Percentiles rank a stretch among this genome's conserved stretches.
phyloP scores from a whole-genome alignment of 2,329 filamentous ascomycete species.

The Sordariomycetes sp. region DNA sequence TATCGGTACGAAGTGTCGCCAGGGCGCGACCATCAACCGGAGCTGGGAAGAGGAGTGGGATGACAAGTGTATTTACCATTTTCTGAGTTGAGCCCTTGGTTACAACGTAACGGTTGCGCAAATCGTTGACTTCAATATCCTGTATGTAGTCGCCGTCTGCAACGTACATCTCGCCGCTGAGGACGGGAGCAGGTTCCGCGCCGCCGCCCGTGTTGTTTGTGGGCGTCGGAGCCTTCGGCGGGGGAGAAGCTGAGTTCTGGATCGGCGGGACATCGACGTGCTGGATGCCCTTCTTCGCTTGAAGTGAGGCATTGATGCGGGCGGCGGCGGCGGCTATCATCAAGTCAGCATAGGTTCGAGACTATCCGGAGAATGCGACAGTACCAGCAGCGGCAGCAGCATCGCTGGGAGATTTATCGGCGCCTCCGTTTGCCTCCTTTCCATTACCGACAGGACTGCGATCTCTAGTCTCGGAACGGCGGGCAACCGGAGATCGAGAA shows the following conservation, averaged over 20 bases:
- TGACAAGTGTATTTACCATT: constrained; percentile 82
- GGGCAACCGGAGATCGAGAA: constrained; percentile 70
- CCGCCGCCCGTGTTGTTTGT: constrained; percentile 14
- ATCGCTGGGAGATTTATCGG: constrained; percentile 47
- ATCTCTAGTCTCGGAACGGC: constrained; percentile 64
- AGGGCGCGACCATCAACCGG: constrained; percentile 31
- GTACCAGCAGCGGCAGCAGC: constrained; percentile 72
- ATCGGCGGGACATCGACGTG: constrained; percentile 85
- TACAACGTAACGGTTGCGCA: constrained; percentile 92
- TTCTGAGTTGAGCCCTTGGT: constrained; percentile 97
- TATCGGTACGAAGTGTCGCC: constrained; percentile 60
- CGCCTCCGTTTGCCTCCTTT: constrained; percentile 32
- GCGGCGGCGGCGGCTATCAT: constrained; percentile 74
- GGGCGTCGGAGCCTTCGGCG: constrained; percentile 26
- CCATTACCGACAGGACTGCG: constrained; percentile 69
- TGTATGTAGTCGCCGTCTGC: constrained; percentile 97
- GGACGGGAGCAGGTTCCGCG: constrained; percentile 34
- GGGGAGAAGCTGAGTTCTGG: constrained; percentile 40
- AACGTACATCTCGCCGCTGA: constrained; percentile 86
- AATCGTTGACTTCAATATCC: constrained; percentile 97
- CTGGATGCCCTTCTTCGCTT: constrained; percentile 82
- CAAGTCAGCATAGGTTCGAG: constrained; percentile 3
- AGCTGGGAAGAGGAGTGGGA: constrained; percentile 27
- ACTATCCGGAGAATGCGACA: constrained; percentile 3
- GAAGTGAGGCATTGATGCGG: constrained; percentile 73